These are phyloP conservation scores for Nakaseomyces bracarensis DNA, from an alignment of 1,139 yeast genomes.

Conservation along the genomic window DNA sequence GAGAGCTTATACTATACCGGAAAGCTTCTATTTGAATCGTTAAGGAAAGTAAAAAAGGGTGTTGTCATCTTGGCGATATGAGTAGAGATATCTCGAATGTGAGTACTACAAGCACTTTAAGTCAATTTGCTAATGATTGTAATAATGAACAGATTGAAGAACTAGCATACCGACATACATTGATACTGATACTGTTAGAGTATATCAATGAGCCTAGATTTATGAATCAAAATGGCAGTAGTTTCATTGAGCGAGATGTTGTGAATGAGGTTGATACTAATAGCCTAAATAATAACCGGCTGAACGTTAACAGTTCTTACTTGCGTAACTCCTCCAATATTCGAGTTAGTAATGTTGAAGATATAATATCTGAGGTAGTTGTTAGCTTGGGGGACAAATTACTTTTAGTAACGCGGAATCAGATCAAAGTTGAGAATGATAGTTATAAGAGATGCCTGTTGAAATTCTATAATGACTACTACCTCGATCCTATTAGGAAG, in stretches of 20 bases:
- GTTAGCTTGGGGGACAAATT: background rate
- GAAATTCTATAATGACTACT: slow-evolving; percentile 53
- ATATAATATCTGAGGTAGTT: background rate
- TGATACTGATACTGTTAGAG: slow-evolving; percentile 46
- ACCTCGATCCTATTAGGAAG: slow-evolving; percentile 42
- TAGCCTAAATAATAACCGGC: background rate
- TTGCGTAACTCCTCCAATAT: slow-evolving; percentile 17
- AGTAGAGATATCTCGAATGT: background rate
- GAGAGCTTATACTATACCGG: no score
- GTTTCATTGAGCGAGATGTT: slow-evolving; percentile 7
- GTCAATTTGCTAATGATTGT: background rate
- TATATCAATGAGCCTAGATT: slow-evolving; percentile 54
- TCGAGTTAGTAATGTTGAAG: slow-evolving; percentile 1
- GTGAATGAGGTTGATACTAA: slow-evolving; percentile 38
- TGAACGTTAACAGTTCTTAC: slow-evolving; percentile 6
- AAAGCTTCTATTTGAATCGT: no score
- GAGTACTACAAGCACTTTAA: background rate
- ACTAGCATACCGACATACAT: slow-evolving; percentile 6
- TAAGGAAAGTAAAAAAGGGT: no score
- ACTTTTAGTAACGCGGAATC: slow-evolving; percentile 43
- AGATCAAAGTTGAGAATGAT: slow-evolving; percentile 26
- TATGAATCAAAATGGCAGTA: slow-evolving; percentile 18
- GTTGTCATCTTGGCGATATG: no score
- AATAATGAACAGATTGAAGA: background rate
- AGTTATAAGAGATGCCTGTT: slow-evolving; percentile 42